A percentile compares a stretch with the other conserved stretches of the same genome.
Evolutionary conservation across 2,329 filamentous ascomycete genomes (phyloP).

Genomic region (Fonsecaea nubica): DNA sequence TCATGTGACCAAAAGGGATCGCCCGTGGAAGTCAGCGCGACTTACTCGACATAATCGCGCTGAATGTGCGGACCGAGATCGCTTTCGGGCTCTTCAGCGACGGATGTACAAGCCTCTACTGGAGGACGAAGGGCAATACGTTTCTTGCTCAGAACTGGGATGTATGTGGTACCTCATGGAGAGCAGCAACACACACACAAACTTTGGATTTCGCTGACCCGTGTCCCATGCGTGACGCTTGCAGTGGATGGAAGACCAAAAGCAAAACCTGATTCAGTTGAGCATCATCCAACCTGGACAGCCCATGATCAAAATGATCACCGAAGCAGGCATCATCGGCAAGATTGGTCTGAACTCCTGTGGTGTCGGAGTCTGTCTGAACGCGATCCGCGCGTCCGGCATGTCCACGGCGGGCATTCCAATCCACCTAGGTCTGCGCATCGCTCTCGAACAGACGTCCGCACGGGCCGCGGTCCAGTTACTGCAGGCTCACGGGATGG

Average conservation of each 20-base stretch:
- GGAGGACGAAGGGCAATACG: conserved; percentile 49
- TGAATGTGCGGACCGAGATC: conserved; percentile 66
- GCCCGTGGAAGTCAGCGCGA: conserved; percentile 57
- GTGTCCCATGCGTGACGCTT: background rate
- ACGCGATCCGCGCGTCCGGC: conserved; percentile 60
- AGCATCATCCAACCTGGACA: conserved; percentile 54
- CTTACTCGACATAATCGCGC: conserved; percentile 60
- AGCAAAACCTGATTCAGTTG: conserved; percentile 57
- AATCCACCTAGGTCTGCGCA: conserved; percentile 61
- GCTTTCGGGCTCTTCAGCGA: conserved; percentile 63
- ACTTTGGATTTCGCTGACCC: no score
- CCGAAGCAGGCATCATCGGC: conserved; percentile 56
- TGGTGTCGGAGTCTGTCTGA: conserved; percentile 62
- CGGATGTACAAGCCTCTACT: conserved; percentile 62
- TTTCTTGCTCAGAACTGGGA: conserved; percentile 65
- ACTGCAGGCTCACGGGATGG: conserved; percentile 55
- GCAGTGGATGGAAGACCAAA: conserved; percentile 55
- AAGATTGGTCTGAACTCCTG: conserved; percentile 52
- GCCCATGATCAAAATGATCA: conserved; percentile 60
- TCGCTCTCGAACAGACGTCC: conserved; percentile 56
- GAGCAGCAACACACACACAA: no score
- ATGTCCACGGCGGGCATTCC: conserved; percentile 56
- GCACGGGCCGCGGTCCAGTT: conserved; percentile 57
- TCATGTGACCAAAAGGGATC: conserved; percentile 50
- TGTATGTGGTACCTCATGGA: conserved; percentile 41